Conservation (phyloP, 352 stramenopile species). For the Globisporangium canariense region DNA sequence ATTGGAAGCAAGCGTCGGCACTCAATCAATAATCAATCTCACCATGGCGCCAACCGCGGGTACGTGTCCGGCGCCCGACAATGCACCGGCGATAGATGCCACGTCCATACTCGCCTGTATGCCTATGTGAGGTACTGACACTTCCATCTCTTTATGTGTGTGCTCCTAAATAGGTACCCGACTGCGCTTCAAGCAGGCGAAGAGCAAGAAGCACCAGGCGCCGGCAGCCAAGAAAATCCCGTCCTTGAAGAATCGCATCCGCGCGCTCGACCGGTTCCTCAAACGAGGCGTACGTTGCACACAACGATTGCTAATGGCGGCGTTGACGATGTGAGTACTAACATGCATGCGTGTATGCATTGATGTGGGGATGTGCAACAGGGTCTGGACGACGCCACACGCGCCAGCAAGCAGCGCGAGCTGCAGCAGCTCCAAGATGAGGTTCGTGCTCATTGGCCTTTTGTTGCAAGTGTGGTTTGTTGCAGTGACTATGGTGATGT, state of each 20-base stretch:
- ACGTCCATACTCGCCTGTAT: not conserved
- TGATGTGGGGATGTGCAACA: slow-evolving; percentile 10
- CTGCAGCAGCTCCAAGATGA: slow-evolving; percentile 45
- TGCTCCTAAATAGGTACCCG: slow-evolving; percentile 47
- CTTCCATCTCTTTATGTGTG: not conserved
- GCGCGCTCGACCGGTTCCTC: slow-evolving; percentile 73
- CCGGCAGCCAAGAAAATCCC: slow-evolving; percentile 57
- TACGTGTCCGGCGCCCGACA: slow-evolving; percentile 13
- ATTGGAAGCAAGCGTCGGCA: not conserved
- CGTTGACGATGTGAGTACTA: not conserved
- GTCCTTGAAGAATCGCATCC: slow-evolving; percentile 84
- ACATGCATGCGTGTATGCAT: not conserved
- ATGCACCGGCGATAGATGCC: not conserved
- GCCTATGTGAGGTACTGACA: not conserved
- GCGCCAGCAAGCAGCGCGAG: slow-evolving; percentile 46
- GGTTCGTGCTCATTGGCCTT: slow-evolving; percentile 15
- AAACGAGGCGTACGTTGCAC: slow-evolving; percentile 48
- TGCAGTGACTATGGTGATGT: not conserved
- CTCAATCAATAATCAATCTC: not conserved
- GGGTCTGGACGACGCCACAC: slow-evolving; percentile 40
- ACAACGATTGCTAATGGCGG: no score
- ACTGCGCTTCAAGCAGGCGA: slow-evolving; percentile 64
- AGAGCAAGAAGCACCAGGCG: slow-evolving; percentile 42
- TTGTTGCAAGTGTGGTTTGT: not conserved
- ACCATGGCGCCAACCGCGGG: slow-evolving; percentile 52